Evolutionary conservation across 768 basidiomycete genomes (phyloP).

Genomic region (Tulasnella sp.): DNA sequence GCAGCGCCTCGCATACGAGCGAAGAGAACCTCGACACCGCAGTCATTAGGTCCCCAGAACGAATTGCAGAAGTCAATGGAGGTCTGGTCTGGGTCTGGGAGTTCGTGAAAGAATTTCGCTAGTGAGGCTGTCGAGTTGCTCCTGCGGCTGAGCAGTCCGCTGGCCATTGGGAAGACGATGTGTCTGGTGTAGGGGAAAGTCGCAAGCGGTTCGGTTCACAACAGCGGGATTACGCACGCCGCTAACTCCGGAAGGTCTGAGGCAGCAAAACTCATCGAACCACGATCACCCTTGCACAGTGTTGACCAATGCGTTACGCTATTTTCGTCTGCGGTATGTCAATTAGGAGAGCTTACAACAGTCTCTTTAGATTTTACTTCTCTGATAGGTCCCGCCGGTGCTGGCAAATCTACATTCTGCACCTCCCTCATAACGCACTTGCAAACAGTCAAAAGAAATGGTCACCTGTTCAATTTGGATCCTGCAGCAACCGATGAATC

Average conservation of each 20-base stretch:
- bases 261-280: not conserved
- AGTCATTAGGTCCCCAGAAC: constrained; percentile 86
- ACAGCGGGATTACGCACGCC: not conserved
- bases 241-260: not conserved
- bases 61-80: constrained; percentile 90
- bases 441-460: constrained; percentile 63
- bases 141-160: constrained; percentile 55
- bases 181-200: not conserved
- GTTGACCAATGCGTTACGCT: constrained; percentile 90
- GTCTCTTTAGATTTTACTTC: not conserved
- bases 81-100: constrained; percentile 23
- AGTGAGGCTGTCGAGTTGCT: constrained; percentile 69
- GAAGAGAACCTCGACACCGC: constrained; percentile 82
- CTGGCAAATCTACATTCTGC: constrained; percentile 95
- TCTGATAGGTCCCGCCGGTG: constrained; percentile 95
- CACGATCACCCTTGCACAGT: not conserved
- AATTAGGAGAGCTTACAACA: not conserved
- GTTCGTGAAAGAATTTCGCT: constrained; percentile 11
- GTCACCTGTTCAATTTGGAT: constrained; percentile 93
- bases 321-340: constrained; percentile 43
- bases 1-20: constrained; percentile 78
- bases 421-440: constrained; percentile 82
- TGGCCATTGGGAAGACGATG: not conserved
- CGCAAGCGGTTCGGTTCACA: not conserved
- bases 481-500: constrained; percentile 79